Evolutionary conservation across 805 yeast species (phyloP).

Genomic region (Wickerhamiella allomyrinae): DNA sequence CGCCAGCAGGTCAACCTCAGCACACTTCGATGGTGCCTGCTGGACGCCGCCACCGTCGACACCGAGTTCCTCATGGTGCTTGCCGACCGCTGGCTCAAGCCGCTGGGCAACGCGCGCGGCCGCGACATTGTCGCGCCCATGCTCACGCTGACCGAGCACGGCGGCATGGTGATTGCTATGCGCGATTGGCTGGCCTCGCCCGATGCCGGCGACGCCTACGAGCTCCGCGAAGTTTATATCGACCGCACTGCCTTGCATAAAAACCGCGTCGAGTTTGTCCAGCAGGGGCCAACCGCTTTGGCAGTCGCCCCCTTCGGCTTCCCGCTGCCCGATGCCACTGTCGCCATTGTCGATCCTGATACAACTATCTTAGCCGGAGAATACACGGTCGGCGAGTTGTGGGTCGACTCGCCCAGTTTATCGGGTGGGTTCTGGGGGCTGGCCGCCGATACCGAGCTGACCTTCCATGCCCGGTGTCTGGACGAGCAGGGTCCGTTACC

Average conservation of each 20-base stretch:
- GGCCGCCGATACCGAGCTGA: slow-evolving; percentile 50
- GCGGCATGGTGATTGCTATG: slow-evolving; percentile 87
- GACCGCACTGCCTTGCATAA: slow-evolving; percentile 62
- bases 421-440: slow-evolving; percentile 81
- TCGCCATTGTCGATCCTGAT: slow-evolving; percentile 92
- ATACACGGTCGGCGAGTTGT: slow-evolving; percentile 83
- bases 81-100: slow-evolving; percentile 78
- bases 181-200: slow-evolving; percentile 57
- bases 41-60: slow-evolving; percentile 78
- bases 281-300: slow-evolving; percentile 17
- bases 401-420: slow-evolving; percentile 90
- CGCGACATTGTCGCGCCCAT: slow-evolving; percentile 74
- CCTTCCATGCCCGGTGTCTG: slow-evolving; percentile 69
- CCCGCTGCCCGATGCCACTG: slow-evolving; percentile 85
- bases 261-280: slow-evolving; percentile 54
- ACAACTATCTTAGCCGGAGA: slow-evolving; percentile 58
- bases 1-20: slow-evolving; percentile 64
- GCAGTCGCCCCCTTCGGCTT: slow-evolving; percentile 80
- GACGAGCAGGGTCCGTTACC: slow-evolving; percentile 59
- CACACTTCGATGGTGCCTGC: slow-evolving; percentile 74
- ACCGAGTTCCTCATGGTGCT: slow-evolving; percentile 84
- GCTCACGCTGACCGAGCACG: slow-evolving; percentile 79
- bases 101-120: slow-evolving; percentile 71
- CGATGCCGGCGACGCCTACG: slow-evolving; percentile 40
- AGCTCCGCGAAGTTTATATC: slow-evolving; percentile 52